Evolutionary conservation across 192 early-diverging fungal genomes (phyloP), one percentile per base, ranked within the genome.

Genomic region (Phlyctochytrium planicorne): DNA sequence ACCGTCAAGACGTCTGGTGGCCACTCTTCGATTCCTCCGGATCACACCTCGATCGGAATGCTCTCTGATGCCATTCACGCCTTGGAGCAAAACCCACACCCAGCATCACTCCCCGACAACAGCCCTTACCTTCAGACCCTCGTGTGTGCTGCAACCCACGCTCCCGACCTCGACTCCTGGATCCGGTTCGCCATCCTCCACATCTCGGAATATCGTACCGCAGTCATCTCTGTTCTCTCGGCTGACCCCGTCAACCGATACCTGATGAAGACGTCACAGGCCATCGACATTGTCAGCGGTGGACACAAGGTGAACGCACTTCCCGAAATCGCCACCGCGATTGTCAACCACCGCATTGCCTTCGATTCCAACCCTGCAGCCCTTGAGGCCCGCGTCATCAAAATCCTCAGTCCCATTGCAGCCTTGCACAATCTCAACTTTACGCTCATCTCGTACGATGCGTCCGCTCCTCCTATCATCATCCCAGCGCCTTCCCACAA

Each of bases 231-330:
- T 20, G 59, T 31, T n/a, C 34, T 72, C 2, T 56, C 63, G 4
- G 30, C 32, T 4, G 30, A 72, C 30, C 59, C 65, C 25, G 55
- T 53, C 3, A 36, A 32, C 23, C 34, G 31, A 20, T 78, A 72
- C 50, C 37, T 69, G 59, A 76, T 83, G 63, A 47, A 50, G 10
- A 78, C 82, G 10, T 63, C 71, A 6, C 82, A 83, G 60, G 82
- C 82, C 1, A 67, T 76, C n/a, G 76, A 78, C 55, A 70, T 83
- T 34, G 75, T 83, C 33, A 24, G 67, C 14, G 82, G 82, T 14
- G 82, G 82, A 17, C 70, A 80, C 32, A 83, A 83, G 66, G 70
- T 73, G 0, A 80, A 80, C 59, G 78, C 74, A 0, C 71, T 80
- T 17, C 78, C 78, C 0, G 74, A 76, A 56, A 30, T 55, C 23